Evolutionary conservation across 148 eudicot genomes (phyloP).

Genomic region (Diospyros lotus): DNA sequence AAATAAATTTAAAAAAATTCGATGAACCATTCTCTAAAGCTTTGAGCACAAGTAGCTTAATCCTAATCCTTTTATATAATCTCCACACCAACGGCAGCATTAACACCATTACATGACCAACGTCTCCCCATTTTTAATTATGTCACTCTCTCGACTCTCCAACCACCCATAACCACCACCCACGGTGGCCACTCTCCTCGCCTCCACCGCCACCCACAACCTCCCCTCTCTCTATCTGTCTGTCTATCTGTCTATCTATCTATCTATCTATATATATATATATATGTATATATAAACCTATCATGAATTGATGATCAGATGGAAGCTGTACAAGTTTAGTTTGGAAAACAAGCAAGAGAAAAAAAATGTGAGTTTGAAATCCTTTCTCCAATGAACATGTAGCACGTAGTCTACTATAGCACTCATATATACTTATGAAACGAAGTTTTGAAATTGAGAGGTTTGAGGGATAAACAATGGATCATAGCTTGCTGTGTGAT

Average conservation of each 20-base stretch:
- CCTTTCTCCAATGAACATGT: no score
- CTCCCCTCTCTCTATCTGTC: neutral
- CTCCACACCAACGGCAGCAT: constrained; percentile 15
- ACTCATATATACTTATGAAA: neutral
- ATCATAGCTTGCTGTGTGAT: constrained; percentile 26
- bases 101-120: constrained; percentile 36
- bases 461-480: no score
- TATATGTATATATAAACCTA: neutral
- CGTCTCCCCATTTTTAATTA: constrained; percentile 37
- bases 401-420: no score
- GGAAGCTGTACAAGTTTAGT: no score
- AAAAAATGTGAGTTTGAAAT: no score
- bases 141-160: constrained; percentile 2
- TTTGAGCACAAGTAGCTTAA: no score
- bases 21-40: no score
- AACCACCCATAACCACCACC: constrained; percentile 8
- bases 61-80: no score
- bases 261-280: neutral
- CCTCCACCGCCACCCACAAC: neutral
- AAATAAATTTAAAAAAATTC: no score
- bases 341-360: no score
- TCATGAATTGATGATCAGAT: no score
- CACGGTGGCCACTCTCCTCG: constrained; percentile 6
- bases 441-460: no score
- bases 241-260: neutral